Evolutionary conservation across 2,329 filamentous ascomycete species (phyloP).

Genomic region (Fusarium brevicatenulatum): DNA sequence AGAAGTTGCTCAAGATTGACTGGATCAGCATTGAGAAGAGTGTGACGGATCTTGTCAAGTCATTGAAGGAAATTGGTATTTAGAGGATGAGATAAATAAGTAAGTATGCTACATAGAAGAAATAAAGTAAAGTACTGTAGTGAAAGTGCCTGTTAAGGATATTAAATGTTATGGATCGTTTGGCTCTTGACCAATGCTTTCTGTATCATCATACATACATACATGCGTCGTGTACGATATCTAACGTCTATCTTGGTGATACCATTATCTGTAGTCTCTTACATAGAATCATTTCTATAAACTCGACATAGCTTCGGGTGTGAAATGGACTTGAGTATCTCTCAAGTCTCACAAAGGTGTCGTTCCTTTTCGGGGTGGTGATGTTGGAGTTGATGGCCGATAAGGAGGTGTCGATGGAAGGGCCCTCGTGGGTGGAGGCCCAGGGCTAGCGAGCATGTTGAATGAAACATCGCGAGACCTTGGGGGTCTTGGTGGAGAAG

Average conservation of each 20-base stretch:
- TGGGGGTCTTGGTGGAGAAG: slow-evolving; percentile 24
- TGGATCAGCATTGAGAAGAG: slow-evolving; percentile 71
- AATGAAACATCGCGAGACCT: slow-evolving; percentile 21
- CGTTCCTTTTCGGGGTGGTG: slow-evolving; percentile 10
- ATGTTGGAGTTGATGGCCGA: slow-evolving; percentile 23
- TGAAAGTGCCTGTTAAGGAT: background rate
- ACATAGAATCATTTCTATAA: background rate
- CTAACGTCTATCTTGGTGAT: background rate
- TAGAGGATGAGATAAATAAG: slow-evolving; percentile 13
- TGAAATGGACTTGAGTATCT: background rate
- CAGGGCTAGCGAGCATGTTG: slow-evolving; percentile 47
- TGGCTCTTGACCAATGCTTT: slow-evolving; percentile 4
- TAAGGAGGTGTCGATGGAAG: slow-evolving; percentile 44
- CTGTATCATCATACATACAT: slow-evolving; percentile 6
- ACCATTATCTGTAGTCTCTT: slow-evolving; percentile 29
- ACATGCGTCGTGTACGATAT: background rate
- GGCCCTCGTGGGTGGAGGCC: slow-evolving; percentile 58
- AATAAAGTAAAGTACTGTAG: background rate
- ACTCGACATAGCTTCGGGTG: too few species aligned
- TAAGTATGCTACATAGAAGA: slow-evolving; percentile 3
- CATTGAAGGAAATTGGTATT: slow-evolving; percentile 60
- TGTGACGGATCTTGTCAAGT: slow-evolving; percentile 71
- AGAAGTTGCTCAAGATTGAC: slow-evolving; percentile 68
- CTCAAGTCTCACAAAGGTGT: background rate
- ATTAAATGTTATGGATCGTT: slow-evolving; percentile 6